Evolutionary conservation across 305 asterid genomes (phyloP).

Genomic region (Solanum hybrid): DNA sequence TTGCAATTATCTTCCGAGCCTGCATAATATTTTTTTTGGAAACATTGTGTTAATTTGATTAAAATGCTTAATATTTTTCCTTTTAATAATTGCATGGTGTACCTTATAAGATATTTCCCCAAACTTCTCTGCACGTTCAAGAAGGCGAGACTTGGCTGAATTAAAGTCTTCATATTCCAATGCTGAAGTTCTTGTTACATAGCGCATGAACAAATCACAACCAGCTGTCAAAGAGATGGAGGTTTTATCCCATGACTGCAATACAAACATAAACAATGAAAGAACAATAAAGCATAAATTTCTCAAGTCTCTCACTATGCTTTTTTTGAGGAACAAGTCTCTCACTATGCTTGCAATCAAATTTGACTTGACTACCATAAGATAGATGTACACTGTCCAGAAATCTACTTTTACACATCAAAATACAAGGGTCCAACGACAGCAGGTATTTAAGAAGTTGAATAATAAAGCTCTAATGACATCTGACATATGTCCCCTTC

Average conservation of each 20-base stretch:
- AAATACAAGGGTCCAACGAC: not conserved
- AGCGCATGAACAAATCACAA: slow-evolving; percentile 85
- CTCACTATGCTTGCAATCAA: not conserved
- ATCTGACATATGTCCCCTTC: not conserved
- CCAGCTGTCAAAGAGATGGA: slow-evolving; percentile 91
- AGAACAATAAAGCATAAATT: not conserved
- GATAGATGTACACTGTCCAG: not conserved
- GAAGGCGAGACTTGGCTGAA: slow-evolving; percentile 78
- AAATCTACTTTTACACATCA: not conserved
- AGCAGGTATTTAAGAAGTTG: not conserved
- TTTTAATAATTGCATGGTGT: not conserved
- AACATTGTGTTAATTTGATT: not conserved
- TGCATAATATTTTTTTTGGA: not conserved
- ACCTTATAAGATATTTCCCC: slow-evolving; percentile 90
- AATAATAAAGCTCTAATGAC: not conserved
- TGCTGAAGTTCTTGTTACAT: slow-evolving; percentile 89
- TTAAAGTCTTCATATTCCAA: slow-evolving; percentile 78
- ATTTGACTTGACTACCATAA: not conserved
- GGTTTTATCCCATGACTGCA: slow-evolving; percentile 87
- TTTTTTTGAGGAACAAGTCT: no score
- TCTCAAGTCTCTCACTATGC: not conserved
- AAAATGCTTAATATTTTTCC: not conserved
- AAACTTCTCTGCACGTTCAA: slow-evolving; percentile 92
- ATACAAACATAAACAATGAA: slow-evolving; percentile 12
- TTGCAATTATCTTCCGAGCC: slow-evolving; percentile 80